Evolutionary conservation across 805 yeast genomes (phyloP), one percentile per base, ranked within the genome.

Genomic region (Yarrowia sp.): DNA sequence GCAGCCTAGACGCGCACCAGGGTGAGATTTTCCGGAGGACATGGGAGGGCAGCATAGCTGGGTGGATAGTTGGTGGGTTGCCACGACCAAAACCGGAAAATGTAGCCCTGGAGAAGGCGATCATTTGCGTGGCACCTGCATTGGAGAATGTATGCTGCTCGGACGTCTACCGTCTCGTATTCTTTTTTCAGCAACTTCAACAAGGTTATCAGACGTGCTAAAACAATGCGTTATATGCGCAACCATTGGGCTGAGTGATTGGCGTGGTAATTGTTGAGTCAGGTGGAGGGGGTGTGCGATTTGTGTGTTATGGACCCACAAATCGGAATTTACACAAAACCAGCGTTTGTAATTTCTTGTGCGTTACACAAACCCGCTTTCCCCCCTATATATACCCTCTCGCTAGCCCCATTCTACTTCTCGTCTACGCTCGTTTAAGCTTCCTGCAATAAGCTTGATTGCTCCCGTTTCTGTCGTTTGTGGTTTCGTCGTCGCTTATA

Each of bases 141-240:
- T n/a, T n/a, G n/a, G n/a, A n/a, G n/a, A n/a, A n/a, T n/a, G n/a
- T n/a, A n/a, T n/a, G n/a, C n/a, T n/a, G n/a, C n/a, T n/a, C n/a
- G n/a, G n/a, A n/a, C n/a, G n/a, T n/a, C 28, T 22, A 22, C 28
- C 28, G 28, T 22, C 28, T 22, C 28, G 28, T 22, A 22, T 22
- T 35, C n/a, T 13, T 33, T 28, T 10, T 50, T 17, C 65, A 45
- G 22, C 50, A 39, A 18, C 31, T 14, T 11, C 62, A 43, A 45
- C 51, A 43, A 64, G 64, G 35, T 43, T 57, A 32, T 58, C 64
- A 39, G 58, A 39, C 61, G 48, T 11, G 28, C 32, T 35, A 15
- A 51, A 13, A 63, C 50, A 33, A 17, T 47, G 31, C 39, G 38
- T 28, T n/a, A 39, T 39, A 28, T 41, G 61, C 55, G 55, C 35